phyloP scores from a whole-genome alignment of 768 basidiomycete genomes.

The Lactarius vividus region DNA sequence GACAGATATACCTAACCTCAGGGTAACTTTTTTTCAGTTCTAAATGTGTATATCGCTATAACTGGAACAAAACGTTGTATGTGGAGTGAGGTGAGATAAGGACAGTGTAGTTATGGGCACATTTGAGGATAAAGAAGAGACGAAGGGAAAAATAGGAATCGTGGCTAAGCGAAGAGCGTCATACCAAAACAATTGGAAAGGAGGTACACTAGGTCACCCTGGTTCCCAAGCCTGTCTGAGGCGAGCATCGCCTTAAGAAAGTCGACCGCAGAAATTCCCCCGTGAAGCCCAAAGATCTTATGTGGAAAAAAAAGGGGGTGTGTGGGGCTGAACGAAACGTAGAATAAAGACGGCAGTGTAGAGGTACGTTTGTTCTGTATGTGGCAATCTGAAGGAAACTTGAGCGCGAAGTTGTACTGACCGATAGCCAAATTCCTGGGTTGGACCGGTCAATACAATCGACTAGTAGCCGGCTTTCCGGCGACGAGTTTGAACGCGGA shows the following conservation, averaged over 20 bases:
- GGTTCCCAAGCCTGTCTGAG: no score
- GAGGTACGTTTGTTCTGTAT: neutral
- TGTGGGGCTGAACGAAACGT: neutral
- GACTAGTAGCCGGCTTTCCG: neutral
- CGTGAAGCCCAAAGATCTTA: neutral
- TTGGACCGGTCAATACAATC: neutral
- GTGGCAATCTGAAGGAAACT: neutral
- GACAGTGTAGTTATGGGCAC: no score
- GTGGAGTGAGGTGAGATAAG: no score
- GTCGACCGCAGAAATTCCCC: neutral
- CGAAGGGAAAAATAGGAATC: neutral
- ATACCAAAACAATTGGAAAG: neutral
- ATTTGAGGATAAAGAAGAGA: neutral
- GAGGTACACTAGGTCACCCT: neutral
- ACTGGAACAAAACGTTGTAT: no score
- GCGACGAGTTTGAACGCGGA: neutral
- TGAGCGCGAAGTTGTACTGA: neutral
- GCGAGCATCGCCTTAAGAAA: neutral
- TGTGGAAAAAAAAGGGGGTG: neutral
- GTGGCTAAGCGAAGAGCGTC: neutral
- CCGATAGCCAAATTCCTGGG: neutral
- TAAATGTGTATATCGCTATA: no score
- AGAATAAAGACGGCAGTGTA: neutral
- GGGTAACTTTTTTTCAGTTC: no score
- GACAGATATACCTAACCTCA: no score